Base-by-base conservation (phyloP, 495 filamentous ascomycete genomes). In the Aspergillus taichungensis region DNA sequence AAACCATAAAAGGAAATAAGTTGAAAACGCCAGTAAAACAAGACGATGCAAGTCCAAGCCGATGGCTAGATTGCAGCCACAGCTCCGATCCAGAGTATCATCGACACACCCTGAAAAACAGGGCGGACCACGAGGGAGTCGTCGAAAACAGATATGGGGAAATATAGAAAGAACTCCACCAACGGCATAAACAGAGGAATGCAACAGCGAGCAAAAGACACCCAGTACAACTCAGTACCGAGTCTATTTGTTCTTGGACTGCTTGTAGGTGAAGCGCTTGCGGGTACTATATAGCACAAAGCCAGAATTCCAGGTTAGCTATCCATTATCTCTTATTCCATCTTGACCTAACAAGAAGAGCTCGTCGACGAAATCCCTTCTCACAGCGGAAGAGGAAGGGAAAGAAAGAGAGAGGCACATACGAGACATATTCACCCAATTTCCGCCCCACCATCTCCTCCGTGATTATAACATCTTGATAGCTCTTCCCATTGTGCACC, bases 381-480 rank as follows among this genome's bases (percentile, higher is more conserved):
- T 24, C 18, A 24, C 4, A 24, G 2, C 4, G 18, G 18, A 40
- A 32, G 43, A 39, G 14, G 39, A 31, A 34, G 24, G 10, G 37
- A 33, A 46, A 37, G n/a, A 27, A 46, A 34, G 35, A 2, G 34
- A 8, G 36, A 24, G 42, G 35, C 6, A 82, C 90, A 64, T 79
- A 95, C 89, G 77, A 56, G 50, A 89, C 79, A 66, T 95, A 98
- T 71, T 97, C 94, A 49, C 92, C 92, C 57, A 98, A 73, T 68
- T 97, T 98, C 63, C 94, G 84, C 34, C 94, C 92, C 11, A 98
- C 94, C 94, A 98, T 97, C 60, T 97, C 88, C 66, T 96, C 91
- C 34, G 89, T 95, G 47, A 98, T 84, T 37, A 73, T 72, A 29
- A 97, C 72, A 61, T 97, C 94, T 49, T 85, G 63, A 60, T 98